Base-by-base conservation (phyloP, 768 basidiomycete species). In the Sarcomyxa edulis region DNA sequence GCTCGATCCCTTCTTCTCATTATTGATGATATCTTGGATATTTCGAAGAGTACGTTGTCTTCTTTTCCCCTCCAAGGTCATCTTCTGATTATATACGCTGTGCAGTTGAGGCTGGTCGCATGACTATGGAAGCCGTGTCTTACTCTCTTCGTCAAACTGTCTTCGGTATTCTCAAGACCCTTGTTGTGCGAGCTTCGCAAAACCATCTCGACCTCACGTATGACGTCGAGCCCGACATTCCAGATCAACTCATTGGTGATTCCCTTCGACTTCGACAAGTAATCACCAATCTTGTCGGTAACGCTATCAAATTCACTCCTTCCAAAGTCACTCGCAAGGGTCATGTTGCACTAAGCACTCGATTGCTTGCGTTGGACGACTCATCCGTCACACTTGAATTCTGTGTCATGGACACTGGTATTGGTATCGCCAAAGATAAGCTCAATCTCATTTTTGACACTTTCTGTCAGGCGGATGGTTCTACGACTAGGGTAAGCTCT, bases 111-210 rank as follows among this genome's bases (percentile, higher is more conserved):
- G 96, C 95, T 27, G 96, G 96, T 31, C 86, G 95, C 9, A 99
- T 99, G 96, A 98, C 93, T 2, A 96, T 99, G 87, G 96, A 99
- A 64, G 84, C 90, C 20, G 95, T 97, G n/a, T 85, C 94, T 2
- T 99, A 95, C 64, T 97, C 94, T 7, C 74, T 97, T 20, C 86
- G 96, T n/a, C 84, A 92, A 49, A 95, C 91, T 3, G 91, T 97
- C 28, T 98, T 97, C 53, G 91, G 92, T 20, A 96, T 98, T 44
- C 76, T 98, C 54, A 99, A 99, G 67, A 98, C 95, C 1, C 76
- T 99, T 41, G 94, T 97, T 51, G 93, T 97, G 35, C 93, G 94
- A 32, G 96, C 95, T 2, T 89, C 93, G 0, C 94, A 98, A 61
- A 94, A 93, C 62, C 90, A 94, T 51, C 71, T 99, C 42, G 94